Conservation (phyloP, 2,329 filamentous ascomycete species). For the Aspergillus viridinutans region DNA sequence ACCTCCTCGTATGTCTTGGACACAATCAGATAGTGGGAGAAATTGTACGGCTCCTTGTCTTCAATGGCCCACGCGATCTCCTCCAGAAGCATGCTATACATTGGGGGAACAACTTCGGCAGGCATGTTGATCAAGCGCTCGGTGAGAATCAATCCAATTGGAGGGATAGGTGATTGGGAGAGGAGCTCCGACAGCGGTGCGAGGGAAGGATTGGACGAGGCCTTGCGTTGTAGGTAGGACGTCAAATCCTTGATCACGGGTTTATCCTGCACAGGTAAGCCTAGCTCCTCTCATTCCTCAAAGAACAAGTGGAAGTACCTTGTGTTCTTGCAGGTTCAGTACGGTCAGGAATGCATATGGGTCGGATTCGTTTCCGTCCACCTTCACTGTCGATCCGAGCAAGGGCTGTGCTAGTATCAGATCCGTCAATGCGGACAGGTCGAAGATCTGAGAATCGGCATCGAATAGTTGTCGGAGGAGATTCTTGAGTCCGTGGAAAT, state of each 20-base stretch:
- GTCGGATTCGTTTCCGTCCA: constrained; percentile 90
- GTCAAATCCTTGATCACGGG: constrained; percentile 66
- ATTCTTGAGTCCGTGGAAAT: constrained; percentile 92
- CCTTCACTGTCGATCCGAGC: constrained; percentile 92
- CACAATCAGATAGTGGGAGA: constrained; percentile 86
- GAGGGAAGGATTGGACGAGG: constrained; percentile 52
- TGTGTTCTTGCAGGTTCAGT: constrained; percentile 75
- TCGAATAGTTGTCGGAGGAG: constrained; percentile 90
- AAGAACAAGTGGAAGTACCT: constrained; percentile 32
- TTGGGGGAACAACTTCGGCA: constrained; percentile 83
- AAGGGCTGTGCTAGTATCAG: constrained; percentile 81
- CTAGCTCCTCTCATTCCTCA: background rate
- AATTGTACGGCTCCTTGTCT: constrained; percentile 87
- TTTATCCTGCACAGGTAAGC: constrained; percentile 50
- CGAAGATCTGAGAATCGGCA: constrained; percentile 76
- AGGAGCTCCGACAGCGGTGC: constrained; percentile 57
- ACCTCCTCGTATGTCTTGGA: constrained; percentile 93
- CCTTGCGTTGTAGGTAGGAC: constrained; percentile 62
- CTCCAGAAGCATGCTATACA: constrained; percentile 91
- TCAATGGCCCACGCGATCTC: constrained; percentile 85
- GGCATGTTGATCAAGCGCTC: constrained; percentile 97
- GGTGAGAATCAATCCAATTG: constrained; percentile 81
- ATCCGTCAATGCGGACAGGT: constrained; percentile 81
- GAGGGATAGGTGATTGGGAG: constrained; percentile 47
- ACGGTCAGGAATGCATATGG: constrained; percentile 90